Evolutionary conservation across 176 grass and related monocot species (phyloP).

Genomic region (Phoenix roebelenii): DNA sequence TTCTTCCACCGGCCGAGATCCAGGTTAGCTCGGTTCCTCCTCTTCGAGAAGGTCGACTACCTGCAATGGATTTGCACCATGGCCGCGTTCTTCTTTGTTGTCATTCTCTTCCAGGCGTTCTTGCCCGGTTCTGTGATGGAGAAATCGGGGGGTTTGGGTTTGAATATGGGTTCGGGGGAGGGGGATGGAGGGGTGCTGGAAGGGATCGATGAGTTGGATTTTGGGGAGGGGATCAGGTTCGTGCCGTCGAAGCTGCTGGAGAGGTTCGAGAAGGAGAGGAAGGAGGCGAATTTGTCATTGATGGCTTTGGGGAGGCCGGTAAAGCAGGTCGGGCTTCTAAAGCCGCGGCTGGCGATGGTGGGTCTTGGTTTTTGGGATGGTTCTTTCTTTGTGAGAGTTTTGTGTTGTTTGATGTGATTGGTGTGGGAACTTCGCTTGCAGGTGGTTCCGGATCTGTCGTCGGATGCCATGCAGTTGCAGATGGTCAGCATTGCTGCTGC

Average conservation of each 20-base stretch:
- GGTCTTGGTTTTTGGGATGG: slow-evolving; percentile 3
- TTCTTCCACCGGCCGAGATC: slow-evolving; percentile 46
- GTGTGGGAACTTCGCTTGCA: slow-evolving; percentile 8
- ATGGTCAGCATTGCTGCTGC: slow-evolving; percentile 73
- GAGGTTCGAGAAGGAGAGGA: slow-evolving; percentile 56
- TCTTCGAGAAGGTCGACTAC: slow-evolving; percentile 71
- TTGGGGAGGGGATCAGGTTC: slow-evolving; percentile 47
- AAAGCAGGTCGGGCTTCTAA: slow-evolving; percentile 37
- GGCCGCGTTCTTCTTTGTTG: slow-evolving; percentile 74
- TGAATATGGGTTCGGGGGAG: not conserved
- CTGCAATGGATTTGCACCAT: slow-evolving; percentile 54
- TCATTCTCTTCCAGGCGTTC: slow-evolving; percentile 48
- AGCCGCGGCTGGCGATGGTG: slow-evolving; percentile 85
- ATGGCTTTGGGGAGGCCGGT: slow-evolving; percentile 31
- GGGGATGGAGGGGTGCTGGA: not conserved
- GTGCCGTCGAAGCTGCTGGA: slow-evolving; percentile 60
- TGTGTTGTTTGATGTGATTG: too few species aligned
- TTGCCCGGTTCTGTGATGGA: slow-evolving; percentile 48
- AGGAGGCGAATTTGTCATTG: slow-evolving; percentile 40
- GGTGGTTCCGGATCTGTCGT: slow-evolving; percentile 70
- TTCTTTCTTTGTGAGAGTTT: not conserved
- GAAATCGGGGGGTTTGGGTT: slow-evolving; percentile 1
- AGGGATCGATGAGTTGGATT: slow-evolving; percentile 28
- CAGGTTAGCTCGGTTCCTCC: slow-evolving; percentile 64
- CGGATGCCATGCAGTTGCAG: slow-evolving; percentile 71